Evolutionary conservation across 768 basidiomycete species (phyloP), one percentile per base, ranked within the genome.

Genomic region (Tulasnella sp.): DNA sequence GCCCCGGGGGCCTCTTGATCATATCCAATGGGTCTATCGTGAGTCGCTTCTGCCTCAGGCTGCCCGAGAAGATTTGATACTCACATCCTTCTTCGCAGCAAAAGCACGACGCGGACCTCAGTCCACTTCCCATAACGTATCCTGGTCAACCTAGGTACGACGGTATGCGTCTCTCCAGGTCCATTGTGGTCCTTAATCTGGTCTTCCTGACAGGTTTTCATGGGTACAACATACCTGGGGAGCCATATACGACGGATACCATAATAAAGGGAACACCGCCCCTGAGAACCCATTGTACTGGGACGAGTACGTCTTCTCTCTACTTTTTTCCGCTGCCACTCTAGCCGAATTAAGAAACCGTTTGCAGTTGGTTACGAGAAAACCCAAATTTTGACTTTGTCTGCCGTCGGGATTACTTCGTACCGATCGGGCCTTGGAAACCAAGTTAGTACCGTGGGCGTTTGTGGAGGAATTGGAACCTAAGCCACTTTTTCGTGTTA

Each of bases 1-100:
- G 80, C n/a, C 82, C 82, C 4, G 77, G 77, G 28, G 82, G 82
- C 1, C 58, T 82, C 16, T 37, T 82, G 41, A 72, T 82, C n/a
- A 42, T 82, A 6, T 73, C 40, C 18, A 72, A 72, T 37, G 82
- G 80, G n/a, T n/a, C 31, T 44, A 77, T 69, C 28, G 78, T 79
- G 18, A 31, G 78, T 77, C 58, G 14, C 24, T 50, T 41, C 76
- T n/a, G 42, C 28, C 31, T 40, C 6, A 37, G 2, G 3, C 6
- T 50, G n/a, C 40, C 4, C n/a, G 24, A 11, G 76, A 37, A 44
- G 20, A 34, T 76, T 14, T 1, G 37, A 37, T 40, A 37, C 31
- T 69, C 28, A 76, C 34, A 37, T 34, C 0, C 24, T 37, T 24
- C 16, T 31, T 60, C 50, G 6, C 40, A 78, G 58, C 77, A 78